These are phyloP conservation scores for Hanseniaspora jakobsenii DNA, from an alignment of 805 yeast species.

Conservation along the genomic window DNA sequence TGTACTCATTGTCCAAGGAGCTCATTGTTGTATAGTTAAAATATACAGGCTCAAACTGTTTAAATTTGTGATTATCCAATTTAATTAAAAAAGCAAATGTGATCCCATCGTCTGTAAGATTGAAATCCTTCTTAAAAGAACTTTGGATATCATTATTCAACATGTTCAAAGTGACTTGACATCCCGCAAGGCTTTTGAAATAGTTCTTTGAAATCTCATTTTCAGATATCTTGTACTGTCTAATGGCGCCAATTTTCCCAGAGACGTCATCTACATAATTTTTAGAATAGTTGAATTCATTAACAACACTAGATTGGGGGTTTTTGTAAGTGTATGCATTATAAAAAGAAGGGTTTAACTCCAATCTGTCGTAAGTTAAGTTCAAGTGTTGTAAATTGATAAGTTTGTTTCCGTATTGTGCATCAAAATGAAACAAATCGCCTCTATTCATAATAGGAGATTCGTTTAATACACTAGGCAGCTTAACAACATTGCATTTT, in stretches of 20 bases:
- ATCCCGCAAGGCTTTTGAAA: conserved; percentile 1
- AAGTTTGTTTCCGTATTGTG: neutral
- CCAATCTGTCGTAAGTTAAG: neutral
- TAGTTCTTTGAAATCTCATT: neutral
- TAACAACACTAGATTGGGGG: neutral
- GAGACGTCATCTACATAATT: neutral
- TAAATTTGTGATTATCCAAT: conserved; percentile 1
- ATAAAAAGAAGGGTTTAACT: conserved; percentile 1
- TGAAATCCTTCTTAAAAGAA: neutral
- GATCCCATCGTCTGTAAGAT: too few relatives aligned
- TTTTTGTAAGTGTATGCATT: neutral
- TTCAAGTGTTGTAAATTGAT: neutral
- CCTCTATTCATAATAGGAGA: conserved; percentile 2
- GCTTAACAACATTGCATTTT: neutral
- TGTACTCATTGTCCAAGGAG: too few relatives aligned
- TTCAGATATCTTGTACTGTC: conserved; percentile 3
- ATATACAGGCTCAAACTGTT: neutral
- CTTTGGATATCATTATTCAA: neutral
- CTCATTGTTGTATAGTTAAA: too few relatives aligned
- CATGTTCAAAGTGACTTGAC: neutral
- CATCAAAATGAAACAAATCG: conserved; percentile 10
- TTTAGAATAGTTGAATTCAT: neutral
- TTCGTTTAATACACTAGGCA: neutral
- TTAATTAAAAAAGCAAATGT: neutral
- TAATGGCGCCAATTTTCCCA: neutral